A percentile compares a stretch with the other conserved stretches of the same genome.
Conservation (phyloP, 441 rosid species). For the Hura crepitans region DNA sequence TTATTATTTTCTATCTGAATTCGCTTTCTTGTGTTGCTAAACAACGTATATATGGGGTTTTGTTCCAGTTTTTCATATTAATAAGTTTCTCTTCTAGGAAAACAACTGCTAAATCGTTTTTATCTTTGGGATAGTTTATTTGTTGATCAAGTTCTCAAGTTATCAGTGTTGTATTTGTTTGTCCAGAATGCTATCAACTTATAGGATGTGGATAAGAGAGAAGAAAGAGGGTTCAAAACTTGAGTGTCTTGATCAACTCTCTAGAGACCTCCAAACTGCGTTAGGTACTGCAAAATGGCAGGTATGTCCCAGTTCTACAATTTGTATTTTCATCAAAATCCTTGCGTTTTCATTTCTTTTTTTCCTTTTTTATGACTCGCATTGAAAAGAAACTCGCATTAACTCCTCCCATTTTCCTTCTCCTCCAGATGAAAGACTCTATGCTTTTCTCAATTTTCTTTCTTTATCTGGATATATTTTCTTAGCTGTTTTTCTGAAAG, state of each 20-base stretch:
- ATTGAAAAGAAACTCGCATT: no score
- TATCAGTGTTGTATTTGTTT: constrained; percentile 14
- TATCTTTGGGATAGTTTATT: neutral
- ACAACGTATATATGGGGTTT: neutral
- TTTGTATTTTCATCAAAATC: neutral
- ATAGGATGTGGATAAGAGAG: constrained; percentile 62
- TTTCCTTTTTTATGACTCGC: neutral
- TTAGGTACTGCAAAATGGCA: constrained; percentile 93
- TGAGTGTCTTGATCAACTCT: constrained; percentile 44
- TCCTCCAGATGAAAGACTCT: no score
- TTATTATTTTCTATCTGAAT: neutral
- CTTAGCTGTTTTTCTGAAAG: no score
- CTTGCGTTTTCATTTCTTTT: neutral
- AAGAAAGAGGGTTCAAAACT: constrained; percentile 36
- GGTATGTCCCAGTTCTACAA: constrained; percentile 34
- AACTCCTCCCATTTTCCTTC: no score
- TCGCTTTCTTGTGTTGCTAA: neutral
- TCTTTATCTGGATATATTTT: no score
- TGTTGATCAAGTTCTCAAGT: neutral
- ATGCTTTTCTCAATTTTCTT: no score
- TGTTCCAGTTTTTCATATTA: neutral
- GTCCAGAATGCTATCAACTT: constrained; percentile 75
- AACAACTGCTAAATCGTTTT: neutral
- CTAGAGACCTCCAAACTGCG: constrained; percentile 69
- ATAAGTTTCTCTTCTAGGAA: neutral